phyloP scores from a whole-genome alignment of 2,329 filamentous ascomycete genomes.

The Phaeomoniella chlamydospora region DNA sequence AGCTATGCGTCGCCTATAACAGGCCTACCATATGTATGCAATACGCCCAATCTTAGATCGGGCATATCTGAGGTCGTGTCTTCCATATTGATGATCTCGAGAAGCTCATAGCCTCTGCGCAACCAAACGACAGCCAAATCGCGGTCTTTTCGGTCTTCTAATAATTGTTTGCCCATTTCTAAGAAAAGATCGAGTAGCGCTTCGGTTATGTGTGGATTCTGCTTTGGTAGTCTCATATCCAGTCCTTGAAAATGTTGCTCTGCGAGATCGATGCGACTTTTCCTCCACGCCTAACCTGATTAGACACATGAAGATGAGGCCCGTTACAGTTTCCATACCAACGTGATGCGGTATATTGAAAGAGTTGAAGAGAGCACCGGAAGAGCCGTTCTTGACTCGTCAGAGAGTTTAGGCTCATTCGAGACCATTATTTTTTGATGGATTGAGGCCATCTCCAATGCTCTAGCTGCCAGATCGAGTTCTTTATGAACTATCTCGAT shows the following conservation, averaged over 20 bases:
- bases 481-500: conserved; percentile 32
- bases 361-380: too few species aligned
- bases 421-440: conserved; percentile 33
- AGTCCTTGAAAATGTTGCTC: conserved; percentile 62
- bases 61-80: conserved; percentile 42
- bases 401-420: too few species aligned
- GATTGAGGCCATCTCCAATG: conserved; percentile 49
- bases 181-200: conserved; percentile 53
- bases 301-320: too few species aligned
- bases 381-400: too few species aligned
- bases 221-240: conserved; percentile 17
- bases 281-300: conserved; percentile 64
- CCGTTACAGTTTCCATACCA: too few species aligned
- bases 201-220: conserved; percentile 41
- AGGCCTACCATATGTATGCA: conserved; percentile 47
- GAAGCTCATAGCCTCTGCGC: conserved; percentile 46
- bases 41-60: conserved; percentile 51
- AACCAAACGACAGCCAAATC: conserved; percentile 56
- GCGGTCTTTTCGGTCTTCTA: conserved; percentile 37
- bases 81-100: conserved; percentile 41
- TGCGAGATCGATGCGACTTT: conserved; percentile 57
- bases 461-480: conserved; percentile 41
- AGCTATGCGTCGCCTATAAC: too few species aligned
- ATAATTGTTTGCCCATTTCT: conserved; percentile 52
- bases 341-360: too few species aligned